Conservation (phyloP, 495 filamentous ascomycete species). For the Podospora didyma region DNA sequence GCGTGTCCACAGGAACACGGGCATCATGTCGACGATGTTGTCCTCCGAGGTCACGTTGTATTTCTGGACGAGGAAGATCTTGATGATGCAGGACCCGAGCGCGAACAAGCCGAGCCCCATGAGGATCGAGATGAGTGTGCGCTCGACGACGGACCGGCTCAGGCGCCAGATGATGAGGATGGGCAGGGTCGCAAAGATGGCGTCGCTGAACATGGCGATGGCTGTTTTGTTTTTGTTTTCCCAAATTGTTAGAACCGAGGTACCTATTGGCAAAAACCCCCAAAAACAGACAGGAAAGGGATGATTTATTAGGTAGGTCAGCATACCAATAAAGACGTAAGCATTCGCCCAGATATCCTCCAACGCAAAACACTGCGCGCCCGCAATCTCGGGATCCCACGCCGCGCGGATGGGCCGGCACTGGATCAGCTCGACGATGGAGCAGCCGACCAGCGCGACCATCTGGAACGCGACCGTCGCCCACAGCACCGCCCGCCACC, state of each 20-base stretch:
- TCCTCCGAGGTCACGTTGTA: not conserved
- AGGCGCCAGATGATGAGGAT: constrained; percentile 4
- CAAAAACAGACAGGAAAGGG: too few relatives aligned
- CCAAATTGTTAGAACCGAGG: not conserved
- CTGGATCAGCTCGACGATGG: not conserved
- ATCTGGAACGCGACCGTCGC: not conserved
- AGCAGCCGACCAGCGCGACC: not conserved
- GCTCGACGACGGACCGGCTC: constrained; percentile 2
- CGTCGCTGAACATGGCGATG: constrained; percentile 1
- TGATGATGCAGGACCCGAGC: not conserved
- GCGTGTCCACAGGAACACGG: not conserved
- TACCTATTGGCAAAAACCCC: too few relatives aligned
- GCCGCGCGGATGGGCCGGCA: constrained; percentile 6
- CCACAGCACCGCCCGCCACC: constrained; percentile 2
- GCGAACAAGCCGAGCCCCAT: constrained; percentile 1
- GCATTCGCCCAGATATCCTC: not conserved
- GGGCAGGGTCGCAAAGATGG: not conserved
- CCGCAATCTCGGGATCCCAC: constrained; percentile 1
- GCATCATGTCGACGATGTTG: constrained; percentile 2
- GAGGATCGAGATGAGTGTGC: not conserved
- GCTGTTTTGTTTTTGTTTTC: too few relatives aligned
- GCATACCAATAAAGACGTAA: not conserved
- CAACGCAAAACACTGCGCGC: not conserved
- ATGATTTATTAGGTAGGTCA: too few relatives aligned
- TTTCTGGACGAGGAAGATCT: not conserved